Evolutionary conservation across 768 basidiomycete genomes (phyloP).

Genomic region (Megacollybia marginata): DNA sequence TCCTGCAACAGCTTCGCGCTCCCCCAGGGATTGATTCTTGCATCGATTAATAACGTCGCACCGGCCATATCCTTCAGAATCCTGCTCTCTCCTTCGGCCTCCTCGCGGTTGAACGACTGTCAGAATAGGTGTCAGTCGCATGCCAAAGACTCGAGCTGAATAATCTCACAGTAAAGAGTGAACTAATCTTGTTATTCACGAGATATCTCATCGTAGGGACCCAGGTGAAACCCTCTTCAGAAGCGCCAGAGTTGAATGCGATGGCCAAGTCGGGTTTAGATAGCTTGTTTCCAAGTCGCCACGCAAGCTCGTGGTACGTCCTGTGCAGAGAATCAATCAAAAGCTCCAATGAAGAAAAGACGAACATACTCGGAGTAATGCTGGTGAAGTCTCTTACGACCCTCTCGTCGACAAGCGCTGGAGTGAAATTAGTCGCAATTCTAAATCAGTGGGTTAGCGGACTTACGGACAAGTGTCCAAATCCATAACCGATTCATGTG

Average conservation of each 20-base stretch:
- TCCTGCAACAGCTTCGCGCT: conserved; percentile 4
- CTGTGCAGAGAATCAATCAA: conserved; percentile 9
- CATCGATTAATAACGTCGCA: conserved; percentile 8
- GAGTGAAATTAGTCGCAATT: neutral
- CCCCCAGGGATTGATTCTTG: conserved; percentile 13
- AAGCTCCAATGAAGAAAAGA: neutral
- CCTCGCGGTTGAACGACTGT: conserved; percentile 9
- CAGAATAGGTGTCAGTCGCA: neutral
- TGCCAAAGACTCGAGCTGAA: neutral
- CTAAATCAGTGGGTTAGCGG: neutral
- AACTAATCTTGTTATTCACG: conserved; percentile 18
- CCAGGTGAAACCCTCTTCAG: conserved; percentile 16
- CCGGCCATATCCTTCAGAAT: conserved; percentile 7
- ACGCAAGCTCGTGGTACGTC: conserved; percentile 22
- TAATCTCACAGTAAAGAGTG: conserved; percentile 23
- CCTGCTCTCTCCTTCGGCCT: conserved; percentile 8
- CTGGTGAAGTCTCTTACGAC: conserved; percentile 18
- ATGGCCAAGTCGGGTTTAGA: conserved; percentile 25
- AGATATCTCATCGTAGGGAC: conserved; percentile 17
- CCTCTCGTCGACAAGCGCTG: conserved; percentile 18
- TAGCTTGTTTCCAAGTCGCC: conserved; percentile 9
- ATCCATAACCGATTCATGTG: conserved; percentile 1
- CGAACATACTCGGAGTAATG: conserved; percentile 16
- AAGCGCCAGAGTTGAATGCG: conserved; percentile 28
- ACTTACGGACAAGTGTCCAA: conserved; percentile 26